phyloP scores from a whole-genome alignment of 495 filamentous ascomycete genomes.

The Tuber magnatum region DNA sequence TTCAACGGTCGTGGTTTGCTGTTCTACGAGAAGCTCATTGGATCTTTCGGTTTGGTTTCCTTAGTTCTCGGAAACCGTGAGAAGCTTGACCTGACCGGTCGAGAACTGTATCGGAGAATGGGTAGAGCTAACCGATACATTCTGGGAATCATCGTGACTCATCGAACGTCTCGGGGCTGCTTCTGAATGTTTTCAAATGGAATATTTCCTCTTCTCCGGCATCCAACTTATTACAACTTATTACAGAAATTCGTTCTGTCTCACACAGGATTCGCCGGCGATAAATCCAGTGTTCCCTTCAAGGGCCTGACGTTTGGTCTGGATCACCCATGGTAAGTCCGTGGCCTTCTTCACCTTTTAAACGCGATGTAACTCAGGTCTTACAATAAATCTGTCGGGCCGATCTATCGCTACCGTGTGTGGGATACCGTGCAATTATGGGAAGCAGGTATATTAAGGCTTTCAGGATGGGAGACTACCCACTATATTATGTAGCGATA shows the following conservation, averaged over 20 bases:
- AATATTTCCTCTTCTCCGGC: neutral
- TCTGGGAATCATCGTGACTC: neutral
- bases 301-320: neutral
- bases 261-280: neutral
- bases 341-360: neutral
- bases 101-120: neutral
- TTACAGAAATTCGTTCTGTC: neutral
- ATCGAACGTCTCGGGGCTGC: neutral
- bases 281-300: neutral
- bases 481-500: neutral
- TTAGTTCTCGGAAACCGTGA: neutral
- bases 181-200: neutral
- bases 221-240: neutral
- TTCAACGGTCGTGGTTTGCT: neutral
- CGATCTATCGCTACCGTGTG: neutral
- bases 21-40: neutral
- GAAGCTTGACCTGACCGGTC: neutral
- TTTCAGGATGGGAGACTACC: neutral
- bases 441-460: neutral
- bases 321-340: neutral
- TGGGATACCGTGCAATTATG: neutral
- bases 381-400: neutral
- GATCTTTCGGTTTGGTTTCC: neutral
- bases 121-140: neutral
- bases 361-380: neutral